Conservation (phyloP, 73 alveolate species). For the Diophrys sp. region DNA sequence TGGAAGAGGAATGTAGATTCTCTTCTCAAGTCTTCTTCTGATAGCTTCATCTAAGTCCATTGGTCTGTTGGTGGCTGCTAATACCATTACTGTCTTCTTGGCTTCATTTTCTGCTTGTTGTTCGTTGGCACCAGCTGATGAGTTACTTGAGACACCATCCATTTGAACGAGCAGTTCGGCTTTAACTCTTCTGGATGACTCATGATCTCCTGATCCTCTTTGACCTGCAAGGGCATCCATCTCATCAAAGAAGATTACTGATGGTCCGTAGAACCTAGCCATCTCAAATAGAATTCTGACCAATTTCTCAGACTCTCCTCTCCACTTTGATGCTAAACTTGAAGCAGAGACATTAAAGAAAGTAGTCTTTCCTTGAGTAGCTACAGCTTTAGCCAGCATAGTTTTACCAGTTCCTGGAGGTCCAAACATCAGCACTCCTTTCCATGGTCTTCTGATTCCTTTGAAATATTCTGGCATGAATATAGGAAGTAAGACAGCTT, state of each 20-base stretch:
- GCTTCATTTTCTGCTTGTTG: constrained; percentile 62
- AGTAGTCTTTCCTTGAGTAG: constrained; percentile 91
- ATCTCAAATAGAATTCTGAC: constrained; percentile 83
- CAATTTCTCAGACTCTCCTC: constrained; percentile 89
- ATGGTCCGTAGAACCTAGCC: constrained; percentile 88
- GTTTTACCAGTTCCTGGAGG: constrained; percentile 93
- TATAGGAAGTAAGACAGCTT: constrained; percentile 82
- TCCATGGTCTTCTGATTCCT: constrained; percentile 92
- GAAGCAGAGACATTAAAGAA: constrained; percentile 92
- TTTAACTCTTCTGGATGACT: constrained; percentile 75
- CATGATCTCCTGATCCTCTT: constrained; percentile 73
- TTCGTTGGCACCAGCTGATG: constrained; percentile 71
- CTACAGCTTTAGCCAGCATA: too few relatives aligned
- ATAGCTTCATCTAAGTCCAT: constrained; percentile 87
- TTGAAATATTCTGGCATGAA: constrained; percentile 70
- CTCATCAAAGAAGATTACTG: constrained; percentile 82
- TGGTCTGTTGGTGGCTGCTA: constrained; percentile 92
- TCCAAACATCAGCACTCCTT: constrained; percentile 82
- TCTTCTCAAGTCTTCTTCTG: constrained; percentile 83
- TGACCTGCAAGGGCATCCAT: constrained; percentile 71
- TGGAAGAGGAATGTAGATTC: constrained; percentile 76
- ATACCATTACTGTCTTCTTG: constrained; percentile 62
- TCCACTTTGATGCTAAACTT: constrained; percentile 79
- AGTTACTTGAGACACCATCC: constrained; percentile 76
- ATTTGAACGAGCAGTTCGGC: constrained; percentile 78